Conservation (phyloP, 306 rosid species). For the Macrotyloma uniflorum region DNA sequence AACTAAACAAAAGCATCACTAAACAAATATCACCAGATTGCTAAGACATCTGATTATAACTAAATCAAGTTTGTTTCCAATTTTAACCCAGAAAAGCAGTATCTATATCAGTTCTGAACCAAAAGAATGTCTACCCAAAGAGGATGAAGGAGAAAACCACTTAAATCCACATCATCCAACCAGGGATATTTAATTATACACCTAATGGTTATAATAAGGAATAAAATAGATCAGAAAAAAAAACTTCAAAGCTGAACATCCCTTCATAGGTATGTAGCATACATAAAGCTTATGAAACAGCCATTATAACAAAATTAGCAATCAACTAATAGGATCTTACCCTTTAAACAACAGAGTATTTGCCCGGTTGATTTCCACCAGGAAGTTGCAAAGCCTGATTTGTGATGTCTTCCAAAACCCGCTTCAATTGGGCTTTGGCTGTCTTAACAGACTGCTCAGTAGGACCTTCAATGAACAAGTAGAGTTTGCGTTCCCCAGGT, state of each 20-base stretch:
- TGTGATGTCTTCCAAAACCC: conserved; percentile 89
- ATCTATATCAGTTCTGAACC: conserved; percentile 13
- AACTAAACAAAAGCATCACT: conserved; percentile 8
- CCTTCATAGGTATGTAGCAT: neutral
- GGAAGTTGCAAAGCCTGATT: conserved; percentile 87
- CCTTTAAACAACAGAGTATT: conserved; percentile 80
- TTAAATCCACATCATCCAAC: neutral
- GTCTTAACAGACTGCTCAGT: conserved; percentile 88
- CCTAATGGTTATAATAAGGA: neutral
- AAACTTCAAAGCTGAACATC: neutral
- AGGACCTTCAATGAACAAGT: conserved; percentile 94
- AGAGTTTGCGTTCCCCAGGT: conserved; percentile 91
- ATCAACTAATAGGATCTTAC: conserved; percentile 49
- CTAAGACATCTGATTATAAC: neutral
- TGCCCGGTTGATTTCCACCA: conserved; percentile 90
- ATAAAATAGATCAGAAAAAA: neutral
- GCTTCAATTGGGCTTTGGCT: conserved; percentile 85
- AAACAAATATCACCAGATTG: conserved; percentile 2
- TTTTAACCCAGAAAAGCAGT: neutral
- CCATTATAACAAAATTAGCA: conserved; percentile 12
- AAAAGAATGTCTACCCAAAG: conserved; percentile 15
- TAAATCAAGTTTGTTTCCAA: conserved; percentile 14
- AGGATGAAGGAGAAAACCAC: conserved; percentile 9
- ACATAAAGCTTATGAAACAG: conserved; percentile 9
- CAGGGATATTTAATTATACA: neutral